These are phyloP conservation scores for Scytalidium sp. DNA, from an alignment of 2,329 filamentous ascomycete genomes.

Conservation along the genomic window DNA sequence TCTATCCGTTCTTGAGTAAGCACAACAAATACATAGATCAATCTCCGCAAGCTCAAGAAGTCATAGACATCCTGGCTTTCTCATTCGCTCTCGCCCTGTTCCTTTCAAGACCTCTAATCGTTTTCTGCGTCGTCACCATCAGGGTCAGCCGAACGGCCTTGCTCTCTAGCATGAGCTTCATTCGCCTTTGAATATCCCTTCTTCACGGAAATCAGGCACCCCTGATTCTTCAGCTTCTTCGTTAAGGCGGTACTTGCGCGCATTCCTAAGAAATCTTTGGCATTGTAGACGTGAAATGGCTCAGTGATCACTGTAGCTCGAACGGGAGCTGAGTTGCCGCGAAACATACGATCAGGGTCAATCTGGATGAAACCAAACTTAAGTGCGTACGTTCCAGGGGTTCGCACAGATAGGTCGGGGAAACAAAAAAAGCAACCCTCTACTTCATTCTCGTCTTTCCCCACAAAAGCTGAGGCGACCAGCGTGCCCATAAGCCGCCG, in stretches of 20 bases:
- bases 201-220: constrained; percentile 81
- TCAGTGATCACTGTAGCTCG: constrained; percentile 58
- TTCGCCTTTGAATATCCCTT: constrained; percentile 70
- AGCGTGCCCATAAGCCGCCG: constrained; percentile 77
- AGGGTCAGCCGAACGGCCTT: constrained; percentile 24
- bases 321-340: constrained; percentile 50
- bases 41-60: too few relatives aligned
- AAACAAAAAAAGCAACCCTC: constrained; percentile 87
- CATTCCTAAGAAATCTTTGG: constrained; percentile 87
- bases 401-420: constrained; percentile 76
- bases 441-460: constrained; percentile 67
- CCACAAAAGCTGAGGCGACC: constrained; percentile 73
- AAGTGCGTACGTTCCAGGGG: constrained; percentile 71
- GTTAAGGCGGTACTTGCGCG: constrained; percentile 71
- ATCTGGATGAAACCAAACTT: constrained; percentile 73
- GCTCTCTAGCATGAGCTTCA: background rate
- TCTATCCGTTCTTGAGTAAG: too few relatives aligned
- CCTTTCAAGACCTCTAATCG: too few relatives aligned
- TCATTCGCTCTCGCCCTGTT: background rate
- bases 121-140: constrained; percentile 24
- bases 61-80: too few relatives aligned
- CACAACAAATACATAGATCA: too few relatives aligned
- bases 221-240: constrained; percentile 72
- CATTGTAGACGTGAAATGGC: constrained; percentile 76
- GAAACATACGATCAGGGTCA: constrained; percentile 55